These are phyloP conservation scores for Globisporangium parvum DNA, from an alignment of 352 stramenopile genomes.

Conservation along the genomic window DNA sequence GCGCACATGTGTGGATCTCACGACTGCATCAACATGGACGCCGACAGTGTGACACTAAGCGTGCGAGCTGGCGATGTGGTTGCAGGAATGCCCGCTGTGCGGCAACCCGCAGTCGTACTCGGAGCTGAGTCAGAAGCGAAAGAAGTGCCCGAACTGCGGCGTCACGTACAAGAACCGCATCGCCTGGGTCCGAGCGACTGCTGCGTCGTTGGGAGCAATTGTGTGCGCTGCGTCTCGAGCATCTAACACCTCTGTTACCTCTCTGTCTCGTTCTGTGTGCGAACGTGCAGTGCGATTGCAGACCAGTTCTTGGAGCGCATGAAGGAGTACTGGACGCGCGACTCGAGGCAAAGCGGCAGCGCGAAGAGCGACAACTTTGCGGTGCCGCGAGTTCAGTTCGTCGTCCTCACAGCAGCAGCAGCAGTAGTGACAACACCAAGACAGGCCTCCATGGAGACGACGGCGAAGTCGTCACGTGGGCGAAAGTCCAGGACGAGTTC, in stretches of 20 bases:
- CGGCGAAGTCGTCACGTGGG: constrained; percentile 23
- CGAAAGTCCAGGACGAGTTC: constrained; percentile 54
- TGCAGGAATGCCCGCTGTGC: constrained; percentile 56
- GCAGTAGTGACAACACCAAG: not conserved
- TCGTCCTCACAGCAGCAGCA: not conserved
- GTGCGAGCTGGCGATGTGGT: not conserved
- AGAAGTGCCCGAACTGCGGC: constrained; percentile 75
- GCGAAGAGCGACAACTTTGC: constrained; percentile 7
- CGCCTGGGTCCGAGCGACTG: constrained; percentile 36
- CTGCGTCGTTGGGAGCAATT: not conserved
- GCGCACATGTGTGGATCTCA: not conserved
- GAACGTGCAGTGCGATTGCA: constrained; percentile 37
- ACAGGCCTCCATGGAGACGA: not conserved
- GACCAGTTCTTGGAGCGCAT: constrained; percentile 64
- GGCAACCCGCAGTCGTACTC: constrained; percentile 70
- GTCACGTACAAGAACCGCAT: constrained; percentile 60
- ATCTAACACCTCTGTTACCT: not conserved
- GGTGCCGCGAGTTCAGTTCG: not conserved
- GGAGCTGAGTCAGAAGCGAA: constrained; percentile 73
- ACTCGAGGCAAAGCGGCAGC: constrained; percentile 13
- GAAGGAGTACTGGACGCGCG: constrained; percentile 21
- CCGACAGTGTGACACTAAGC: no score
- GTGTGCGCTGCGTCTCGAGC: no score
- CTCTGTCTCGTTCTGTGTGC: not conserved
- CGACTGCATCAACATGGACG: not conserved